Evolutionary conservation across 306 rosid species (phyloP), one percentile per base, ranked within the genome.

Genomic region (Delonix regia): DNA sequence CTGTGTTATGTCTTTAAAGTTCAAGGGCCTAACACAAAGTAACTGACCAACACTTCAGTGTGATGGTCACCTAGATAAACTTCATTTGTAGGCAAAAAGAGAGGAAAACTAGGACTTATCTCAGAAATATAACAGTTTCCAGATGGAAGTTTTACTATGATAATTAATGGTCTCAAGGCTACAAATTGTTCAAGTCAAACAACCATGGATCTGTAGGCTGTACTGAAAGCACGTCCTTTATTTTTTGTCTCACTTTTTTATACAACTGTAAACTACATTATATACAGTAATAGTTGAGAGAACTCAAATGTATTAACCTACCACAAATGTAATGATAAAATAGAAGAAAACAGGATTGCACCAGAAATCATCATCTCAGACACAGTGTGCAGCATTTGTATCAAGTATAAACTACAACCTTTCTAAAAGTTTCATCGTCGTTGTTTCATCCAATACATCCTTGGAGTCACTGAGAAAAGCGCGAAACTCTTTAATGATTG

Each of bases 401-500:
- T 83, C 77, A 75, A 78, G 80, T 68, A 42, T 80, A 47, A 59
- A 74, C 18, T 60, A 69, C 74, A 80, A 89, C 99, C 99, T 92
- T 78, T 95, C 97, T 79, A 95, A 75, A 75, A 95, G 97, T 83
- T 83, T 92, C 98, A 92, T 95, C 30, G 99, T 92, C 70, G 98
- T 95, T 80, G 93, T 80, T 86, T 92, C 98, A 82, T 95, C 99
- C 91, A 95, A 86, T 42, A 87, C 98, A 83, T 92, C 98, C 86
- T 95, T 92, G 86, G 86, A 83, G 85, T 95, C 99, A 81, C 99
- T 87, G 33, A 95, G 97, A 86, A 95, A 95, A 78, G 97, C 98
- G 81, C 97, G 89, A 49, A 95, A 92, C 86, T 95, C 99, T 78
- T 27, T 81, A 62, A 89, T 95, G 83, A 89, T 80, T 71, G 94